Evolutionary conservation across 495 filamentous ascomycete species (phyloP).

Genomic region (Poronia punctata): DNA sequence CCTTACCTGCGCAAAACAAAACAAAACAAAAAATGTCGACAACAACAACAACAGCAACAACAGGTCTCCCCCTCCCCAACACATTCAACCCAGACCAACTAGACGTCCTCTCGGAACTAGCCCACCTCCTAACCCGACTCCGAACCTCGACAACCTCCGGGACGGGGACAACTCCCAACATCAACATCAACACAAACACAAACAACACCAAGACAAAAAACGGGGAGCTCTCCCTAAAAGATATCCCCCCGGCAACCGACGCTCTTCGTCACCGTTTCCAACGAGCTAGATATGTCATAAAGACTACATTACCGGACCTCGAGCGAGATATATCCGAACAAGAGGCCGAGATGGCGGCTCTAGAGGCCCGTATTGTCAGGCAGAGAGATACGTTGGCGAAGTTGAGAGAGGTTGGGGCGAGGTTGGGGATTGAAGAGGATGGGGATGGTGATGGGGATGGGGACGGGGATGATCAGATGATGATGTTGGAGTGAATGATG

Average conservation of each 20-base stretch:
- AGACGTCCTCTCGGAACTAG: constrained; percentile 78
- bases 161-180: constrained; percentile 9
- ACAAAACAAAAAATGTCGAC: constrained; percentile 19
- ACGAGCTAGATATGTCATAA: constrained; percentile 61
- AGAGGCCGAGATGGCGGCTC: constrained; percentile 66
- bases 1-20: background rate
- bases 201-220: constrained; percentile 9
- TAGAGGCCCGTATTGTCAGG: constrained; percentile 58
- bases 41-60: constrained; percentile 26
- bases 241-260: constrained; percentile 66
- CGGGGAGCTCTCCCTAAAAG: constrained; percentile 58
- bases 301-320: constrained; percentile 63
- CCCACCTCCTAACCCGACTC: constrained; percentile 68
- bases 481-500: constrained; percentile 15
- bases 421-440: constrained; percentile 25
- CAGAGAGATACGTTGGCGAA: constrained; percentile 49
- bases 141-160: constrained; percentile 23
- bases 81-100: constrained; percentile 57
- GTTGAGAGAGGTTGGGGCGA: constrained; percentile 36
- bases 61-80: constrained; percentile 29
- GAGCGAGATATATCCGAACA: constrained; percentile 68
- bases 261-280: constrained; percentile 73
- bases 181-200: constrained; percentile 8
- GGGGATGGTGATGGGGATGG: constrained; percentile 21
- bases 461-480: too few species aligned